Evolutionary conservation across 2,329 filamentous ascomycete species (phyloP), one percentile per base, ranked within the genome.

Genomic region (Amylocarpus encephaloides): DNA sequence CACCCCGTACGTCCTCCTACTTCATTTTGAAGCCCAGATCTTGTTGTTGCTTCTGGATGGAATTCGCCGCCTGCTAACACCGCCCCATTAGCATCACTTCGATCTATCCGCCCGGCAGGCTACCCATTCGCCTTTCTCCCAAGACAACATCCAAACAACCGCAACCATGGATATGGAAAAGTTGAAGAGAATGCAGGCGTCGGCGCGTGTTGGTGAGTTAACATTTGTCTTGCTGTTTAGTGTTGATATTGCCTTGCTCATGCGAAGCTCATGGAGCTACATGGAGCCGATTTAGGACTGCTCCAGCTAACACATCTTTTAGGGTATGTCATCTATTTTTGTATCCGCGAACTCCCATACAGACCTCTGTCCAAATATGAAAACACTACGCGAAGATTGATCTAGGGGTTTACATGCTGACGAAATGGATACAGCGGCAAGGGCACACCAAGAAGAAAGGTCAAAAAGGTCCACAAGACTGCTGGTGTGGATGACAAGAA

Each of bases 401-500:
- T 12, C n/a, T 41, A 15, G 16, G 26, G 39, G 38, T 30, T 35
- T 47, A 46, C 29, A 47, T 59, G 60, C 63, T 64, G 54, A 64
- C 59, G 55, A 48, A 49, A 48, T 39, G 36, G 48, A 18, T 43
- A 62, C 48, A 66, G 92, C 78, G 93, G 93, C 78, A 98, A 98
- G 82, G 93, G 93, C 67, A 96, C 93, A 64, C 93, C 93, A 70
- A 83, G 93, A 78, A 83, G 93, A 79, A 94, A 95, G 83, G 86
- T 93, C 73, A 98, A 97, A 89, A 94, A 95, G 76, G 88, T 92
- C 63, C 88, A 94, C 75, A 89, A 89, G 73, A 88, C 83, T 73
- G 87, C 87, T 62, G 89, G 86, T 70, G 89, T 88, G 73, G 93
- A 98, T 72, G 93, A 98, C 85, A 97, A 96, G 88, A 98, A 98